These are phyloP conservation scores for Boletus sensibilis DNA, from an alignment of 768 basidiomycete genomes.

Conservation along the genomic window DNA sequence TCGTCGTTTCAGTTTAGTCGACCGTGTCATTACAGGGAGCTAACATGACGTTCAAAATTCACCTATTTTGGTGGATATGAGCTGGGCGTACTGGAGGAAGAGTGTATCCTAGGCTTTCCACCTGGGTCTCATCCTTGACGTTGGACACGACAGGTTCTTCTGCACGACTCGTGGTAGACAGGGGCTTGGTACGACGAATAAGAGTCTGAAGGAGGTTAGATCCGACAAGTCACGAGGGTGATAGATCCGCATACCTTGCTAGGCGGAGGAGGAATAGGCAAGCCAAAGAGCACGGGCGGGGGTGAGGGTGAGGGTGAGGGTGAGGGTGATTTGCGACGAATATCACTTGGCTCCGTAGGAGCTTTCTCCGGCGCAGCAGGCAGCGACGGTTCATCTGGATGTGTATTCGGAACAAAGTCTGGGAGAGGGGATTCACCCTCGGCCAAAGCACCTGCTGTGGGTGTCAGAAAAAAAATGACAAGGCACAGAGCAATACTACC, in stretches of 20 bases:
- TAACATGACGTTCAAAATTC: constrained; percentile 15
- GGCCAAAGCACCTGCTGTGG: neutral
- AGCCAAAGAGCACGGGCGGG: constrained; percentile 18
- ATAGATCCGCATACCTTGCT: constrained; percentile 15
- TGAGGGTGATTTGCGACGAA: constrained; percentile 6
- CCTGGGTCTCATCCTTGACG: constrained; percentile 11
- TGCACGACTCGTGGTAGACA: constrained; percentile 11
- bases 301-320: constrained; percentile 24
- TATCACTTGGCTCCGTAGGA: constrained; percentile 14
- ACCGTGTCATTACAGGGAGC: constrained; percentile 42
- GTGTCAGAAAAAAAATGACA: neutral
- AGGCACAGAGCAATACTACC: constrained; percentile 7
- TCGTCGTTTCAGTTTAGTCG: constrained; percentile 55
- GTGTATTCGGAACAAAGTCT: constrained; percentile 51
- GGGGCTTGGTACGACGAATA: constrained; percentile 21
- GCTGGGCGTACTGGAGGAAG: constrained; percentile 27
- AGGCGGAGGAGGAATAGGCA: constrained; percentile 25
- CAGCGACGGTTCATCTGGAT: constrained; percentile 49
- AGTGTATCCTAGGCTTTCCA: constrained; percentile 10
- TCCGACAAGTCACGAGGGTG: neutral
- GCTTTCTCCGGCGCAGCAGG: constrained; percentile 19
- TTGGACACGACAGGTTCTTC: constrained; percentile 5
- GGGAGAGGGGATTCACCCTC: constrained; percentile 41
- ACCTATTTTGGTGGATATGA: neutral
- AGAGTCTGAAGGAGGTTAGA: constrained; percentile 19